phyloP scores from a whole-genome alignment of 371 early-diverging fungal species.

The Syncephalastrum sp. region DNA sequence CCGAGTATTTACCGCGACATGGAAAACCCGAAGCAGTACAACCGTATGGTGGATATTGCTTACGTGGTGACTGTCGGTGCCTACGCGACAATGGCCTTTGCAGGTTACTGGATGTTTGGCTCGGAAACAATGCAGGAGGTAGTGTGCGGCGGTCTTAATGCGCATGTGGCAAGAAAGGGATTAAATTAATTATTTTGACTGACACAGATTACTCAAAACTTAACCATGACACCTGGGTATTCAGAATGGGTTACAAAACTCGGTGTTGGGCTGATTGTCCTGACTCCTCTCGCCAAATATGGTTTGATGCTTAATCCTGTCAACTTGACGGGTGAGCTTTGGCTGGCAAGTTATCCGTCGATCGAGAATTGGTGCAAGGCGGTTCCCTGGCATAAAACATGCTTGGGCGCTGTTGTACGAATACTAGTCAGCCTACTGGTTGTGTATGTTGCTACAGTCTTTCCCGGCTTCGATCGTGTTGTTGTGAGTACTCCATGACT shows the following conservation, averaged over 20 bases:
- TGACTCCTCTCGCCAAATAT: constrained; percentile 29
- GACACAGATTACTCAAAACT: constrained; percentile 62
- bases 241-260: constrained; percentile 21
- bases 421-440: constrained; percentile 21
- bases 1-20: constrained; percentile 68
- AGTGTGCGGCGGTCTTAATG: not conserved
- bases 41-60: constrained; percentile 51
- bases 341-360: constrained; percentile 9
- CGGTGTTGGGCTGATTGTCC: constrained; percentile 26
- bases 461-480: constrained; percentile 65
- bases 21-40: constrained; percentile 47
- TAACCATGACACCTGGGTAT: constrained; percentile 36
- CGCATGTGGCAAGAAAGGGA: not conserved
- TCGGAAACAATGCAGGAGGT: constrained; percentile 51
- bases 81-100: constrained; percentile 50
- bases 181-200: constrained; percentile 2
- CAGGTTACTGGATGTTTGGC: constrained; percentile 77
- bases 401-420: constrained; percentile 15
- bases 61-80: constrained; percentile 44
- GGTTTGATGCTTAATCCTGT: constrained; percentile 61
- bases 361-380: constrained; percentile 24
- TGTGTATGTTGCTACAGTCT: constrained; percentile 42
- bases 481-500: constrained; percentile 39
- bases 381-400: constrained; percentile 19
- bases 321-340: constrained; percentile 46